These are phyloP conservation scores for Macrophomina pseudophaseolina DNA, from an alignment of 2,329 filamentous ascomycete species.

Conservation along the genomic window DNA sequence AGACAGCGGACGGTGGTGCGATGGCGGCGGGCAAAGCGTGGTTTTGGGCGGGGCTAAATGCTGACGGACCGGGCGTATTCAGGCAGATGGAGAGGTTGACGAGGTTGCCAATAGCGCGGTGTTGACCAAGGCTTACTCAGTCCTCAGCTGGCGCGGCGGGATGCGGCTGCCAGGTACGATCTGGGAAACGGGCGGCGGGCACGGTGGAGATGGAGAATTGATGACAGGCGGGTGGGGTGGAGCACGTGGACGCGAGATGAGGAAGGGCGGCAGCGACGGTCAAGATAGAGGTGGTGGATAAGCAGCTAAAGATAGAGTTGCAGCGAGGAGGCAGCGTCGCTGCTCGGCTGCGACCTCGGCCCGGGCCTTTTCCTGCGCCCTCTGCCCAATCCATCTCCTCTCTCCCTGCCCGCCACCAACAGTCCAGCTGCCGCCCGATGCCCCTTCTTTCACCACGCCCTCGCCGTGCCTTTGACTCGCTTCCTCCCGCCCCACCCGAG, in stretches of 20 bases:
- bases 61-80: not conserved
- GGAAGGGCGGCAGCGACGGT: not conserved
- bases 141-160: not conserved
- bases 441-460: constrained; percentile 6
- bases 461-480: not conserved
- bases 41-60: not conserved
- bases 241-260: not conserved
- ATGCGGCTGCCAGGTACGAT: not conserved
- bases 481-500: not conserved
- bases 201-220: not conserved
- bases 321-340: not conserved
- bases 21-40: constrained; percentile 2
- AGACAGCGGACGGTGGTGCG: not conserved
- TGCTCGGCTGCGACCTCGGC: not conserved
- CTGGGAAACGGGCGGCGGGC: not conserved
- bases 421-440: constrained; percentile 8
- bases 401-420: constrained; percentile 2
- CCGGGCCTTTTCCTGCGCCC: constrained; percentile 12
- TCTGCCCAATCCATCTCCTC: not conserved
- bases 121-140: not conserved
- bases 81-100: not conserved
- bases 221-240: not conserved
- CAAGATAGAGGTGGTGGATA: constrained; percentile 2
- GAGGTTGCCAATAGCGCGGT: not conserved
- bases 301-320: not conserved